Percentiles rank a stretch among this genome's conserved stretches.
Evolutionary conservation across 352 stramenopile genomes (phyloP).

Genomic region (Globisporangium abappressorium): DNA sequence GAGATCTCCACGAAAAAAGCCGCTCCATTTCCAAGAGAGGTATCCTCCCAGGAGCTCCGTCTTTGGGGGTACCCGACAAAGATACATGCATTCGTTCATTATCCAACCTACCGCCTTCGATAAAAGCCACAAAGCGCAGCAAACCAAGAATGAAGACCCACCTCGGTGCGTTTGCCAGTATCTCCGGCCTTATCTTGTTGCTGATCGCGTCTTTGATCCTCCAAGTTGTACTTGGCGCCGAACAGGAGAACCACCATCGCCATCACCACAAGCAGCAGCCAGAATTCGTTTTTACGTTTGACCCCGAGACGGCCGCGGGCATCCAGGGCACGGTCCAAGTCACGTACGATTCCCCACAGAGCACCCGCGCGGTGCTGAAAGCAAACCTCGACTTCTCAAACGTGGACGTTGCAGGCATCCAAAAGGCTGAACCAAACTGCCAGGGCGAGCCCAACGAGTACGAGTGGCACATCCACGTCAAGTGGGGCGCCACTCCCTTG

Average conservation of each 20-base stretch:
- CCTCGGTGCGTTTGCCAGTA: too few relatives aligned
- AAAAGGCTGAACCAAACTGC: constrained; percentile 40
- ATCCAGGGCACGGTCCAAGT: not conserved
- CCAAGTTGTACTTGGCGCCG: not conserved
- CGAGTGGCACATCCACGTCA: constrained; percentile 61
- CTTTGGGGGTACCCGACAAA: not conserved
- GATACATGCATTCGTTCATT: not conserved
- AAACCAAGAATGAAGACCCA: not conserved
- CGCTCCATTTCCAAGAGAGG: not conserved
- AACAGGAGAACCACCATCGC: not conserved
- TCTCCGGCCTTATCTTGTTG: not conserved
- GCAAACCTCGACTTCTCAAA: not conserved
- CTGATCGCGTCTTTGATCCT: not conserved
- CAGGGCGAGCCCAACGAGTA: constrained; percentile 30
- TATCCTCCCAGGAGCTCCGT: not conserved
- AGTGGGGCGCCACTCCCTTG: constrained; percentile 27
- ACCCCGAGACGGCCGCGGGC: not conserved
- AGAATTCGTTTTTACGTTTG: not conserved
- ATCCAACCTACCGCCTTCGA: not conserved
- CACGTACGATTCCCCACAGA: not conserved
- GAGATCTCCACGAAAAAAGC: not conserved
- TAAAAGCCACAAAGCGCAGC: not conserved
- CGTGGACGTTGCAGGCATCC: constrained; percentile 30
- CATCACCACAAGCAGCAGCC: not conserved
- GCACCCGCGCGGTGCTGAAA: not conserved